Conservation (phyloP, 345 rosid genomes). For the Aquilaria sinensis region DNA sequence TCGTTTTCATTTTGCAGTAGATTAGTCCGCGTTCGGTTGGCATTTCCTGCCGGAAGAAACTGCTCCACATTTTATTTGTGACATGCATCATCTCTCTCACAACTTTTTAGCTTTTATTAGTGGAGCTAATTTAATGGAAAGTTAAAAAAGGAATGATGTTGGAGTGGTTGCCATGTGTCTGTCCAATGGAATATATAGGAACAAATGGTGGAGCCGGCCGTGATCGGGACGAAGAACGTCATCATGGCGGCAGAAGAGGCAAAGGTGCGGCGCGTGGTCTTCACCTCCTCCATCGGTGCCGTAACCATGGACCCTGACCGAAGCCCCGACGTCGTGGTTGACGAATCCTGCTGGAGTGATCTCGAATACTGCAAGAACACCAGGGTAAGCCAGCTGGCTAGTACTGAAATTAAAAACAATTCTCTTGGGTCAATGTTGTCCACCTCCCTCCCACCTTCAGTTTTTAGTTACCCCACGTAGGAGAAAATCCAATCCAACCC, state of each 20-base stretch:
- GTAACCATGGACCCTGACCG: slow-evolving; percentile 93
- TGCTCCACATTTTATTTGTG: neutral
- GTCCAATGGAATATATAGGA: slow-evolving; percentile 32
- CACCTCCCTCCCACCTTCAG: no score
- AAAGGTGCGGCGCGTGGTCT: slow-evolving; percentile 76
- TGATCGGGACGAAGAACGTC: slow-evolving; percentile 77
- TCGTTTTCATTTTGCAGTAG: neutral
- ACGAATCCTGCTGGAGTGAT: slow-evolving; percentile 96
- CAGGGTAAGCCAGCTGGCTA: slow-evolving; percentile 32
- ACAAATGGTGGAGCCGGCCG: slow-evolving; percentile 98
- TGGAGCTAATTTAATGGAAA: no score
- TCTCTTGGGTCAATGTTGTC: no score
- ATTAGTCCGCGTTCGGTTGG: slow-evolving; percentile 11
- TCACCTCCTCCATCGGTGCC: slow-evolving; percentile 91
- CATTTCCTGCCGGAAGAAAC: neutral
- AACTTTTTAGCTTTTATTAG: neutral
- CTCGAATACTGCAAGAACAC: slow-evolving; percentile 94
- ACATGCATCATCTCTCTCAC: neutral
- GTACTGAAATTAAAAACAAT: no score
- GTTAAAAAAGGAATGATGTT: no score
- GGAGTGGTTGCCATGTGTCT: no score
- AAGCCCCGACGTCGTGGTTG: slow-evolving; percentile 60
- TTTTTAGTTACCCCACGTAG: no score
- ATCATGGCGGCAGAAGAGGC: slow-evolving; percentile 80
- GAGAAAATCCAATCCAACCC: no score